Evolutionary conservation across 345 rosid species (phyloP).

Genomic region (Dimocarpus longan): DNA sequence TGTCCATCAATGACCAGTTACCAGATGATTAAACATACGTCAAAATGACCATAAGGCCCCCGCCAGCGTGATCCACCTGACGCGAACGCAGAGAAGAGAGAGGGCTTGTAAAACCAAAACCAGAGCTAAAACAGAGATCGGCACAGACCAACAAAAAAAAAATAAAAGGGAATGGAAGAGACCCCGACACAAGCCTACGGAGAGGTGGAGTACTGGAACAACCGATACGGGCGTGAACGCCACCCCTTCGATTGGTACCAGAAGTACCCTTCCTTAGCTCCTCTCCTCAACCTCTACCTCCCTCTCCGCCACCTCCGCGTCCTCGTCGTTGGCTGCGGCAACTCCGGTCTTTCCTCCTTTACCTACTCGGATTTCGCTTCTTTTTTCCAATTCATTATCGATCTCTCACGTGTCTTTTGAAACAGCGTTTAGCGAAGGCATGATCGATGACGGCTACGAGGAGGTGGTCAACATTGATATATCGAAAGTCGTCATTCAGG

Average conservation of each 20-base stretch:
- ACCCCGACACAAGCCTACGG: constrained; percentile 74
- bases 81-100: not conserved
- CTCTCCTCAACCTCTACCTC: constrained; percentile 72
- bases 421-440: constrained; percentile 74
- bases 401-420: not conserved
- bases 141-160: too few species aligned
- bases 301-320: constrained; percentile 54
- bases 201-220: constrained; percentile 88
- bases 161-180: constrained; percentile 35
- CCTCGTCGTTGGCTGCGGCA: constrained; percentile 89
- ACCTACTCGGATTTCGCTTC: not conserved
- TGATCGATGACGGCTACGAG: constrained; percentile 83
- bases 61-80: not conserved
- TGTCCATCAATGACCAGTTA: not conserved
- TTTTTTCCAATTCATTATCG: not conserved
- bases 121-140: constrained; percentile 15
- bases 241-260: constrained; percentile 94
- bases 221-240: constrained; percentile 71
- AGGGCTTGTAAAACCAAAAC: not conserved
- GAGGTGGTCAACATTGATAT: constrained; percentile 79
- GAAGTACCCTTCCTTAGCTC: constrained; percentile 73
- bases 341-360: constrained; percentile 49
- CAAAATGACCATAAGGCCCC: not conserved
- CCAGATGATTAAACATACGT: not conserved
- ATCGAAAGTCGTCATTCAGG: constrained; percentile 70